These are phyloP conservation scores for Harringtonia aguacate DNA, from an alignment of 2,329 filamentous ascomycete species.

Conservation along the genomic window DNA sequence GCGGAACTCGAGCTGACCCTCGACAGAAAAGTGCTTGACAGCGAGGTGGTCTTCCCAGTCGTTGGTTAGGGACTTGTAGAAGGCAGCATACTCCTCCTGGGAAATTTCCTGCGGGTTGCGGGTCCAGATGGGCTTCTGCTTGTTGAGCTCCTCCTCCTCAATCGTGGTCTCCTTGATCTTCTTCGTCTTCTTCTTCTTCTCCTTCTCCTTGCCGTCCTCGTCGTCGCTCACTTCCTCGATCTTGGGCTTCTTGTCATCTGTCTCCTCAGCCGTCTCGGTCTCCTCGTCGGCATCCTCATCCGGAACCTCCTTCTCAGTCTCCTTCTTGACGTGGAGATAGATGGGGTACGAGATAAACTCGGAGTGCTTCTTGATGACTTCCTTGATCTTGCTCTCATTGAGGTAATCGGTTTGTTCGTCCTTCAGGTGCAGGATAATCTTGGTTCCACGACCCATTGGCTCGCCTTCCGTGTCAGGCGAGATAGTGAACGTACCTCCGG, in stretches of 20 bases:
- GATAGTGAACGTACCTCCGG: slow-evolving; percentile 95
- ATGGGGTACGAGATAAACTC: slow-evolving; percentile 99
- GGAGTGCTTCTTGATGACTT: slow-evolving; percentile 99
- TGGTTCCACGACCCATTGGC: slow-evolving; percentile 85
- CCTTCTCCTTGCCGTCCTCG: slow-evolving; percentile 69
- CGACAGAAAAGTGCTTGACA: slow-evolving; percentile 99
- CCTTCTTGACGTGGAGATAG: slow-evolving; percentile 99
- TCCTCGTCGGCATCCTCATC: slow-evolving; percentile 83
- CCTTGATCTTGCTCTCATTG: slow-evolving; percentile 98
- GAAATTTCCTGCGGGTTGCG: slow-evolving; percentile 93
- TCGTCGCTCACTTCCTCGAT: slow-evolving; percentile 86
- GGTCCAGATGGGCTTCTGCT: slow-evolving; percentile 99
- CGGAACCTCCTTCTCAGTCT: slow-evolving; percentile 97
- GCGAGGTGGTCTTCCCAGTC: slow-evolving; percentile 99
- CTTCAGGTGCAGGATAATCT: slow-evolving; percentile 98
- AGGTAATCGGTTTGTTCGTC: slow-evolving; percentile 98
- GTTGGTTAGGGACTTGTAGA: slow-evolving; percentile 99
- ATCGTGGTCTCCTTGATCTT: slow-evolving; percentile 98
- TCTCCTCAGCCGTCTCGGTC: slow-evolving; percentile 47
- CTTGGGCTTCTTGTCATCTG: slow-evolving; percentile 89
- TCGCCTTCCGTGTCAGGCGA: slow-evolving; percentile 81
- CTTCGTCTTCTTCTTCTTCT: slow-evolving; percentile 98
- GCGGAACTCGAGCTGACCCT: slow-evolving; percentile 99
- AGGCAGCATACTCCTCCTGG: slow-evolving; percentile 92
- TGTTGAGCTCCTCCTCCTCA: slow-evolving; percentile 99